Conservation (phyloP, 1,139 yeast genomes). For the Lodderomyces margitis region DNA sequence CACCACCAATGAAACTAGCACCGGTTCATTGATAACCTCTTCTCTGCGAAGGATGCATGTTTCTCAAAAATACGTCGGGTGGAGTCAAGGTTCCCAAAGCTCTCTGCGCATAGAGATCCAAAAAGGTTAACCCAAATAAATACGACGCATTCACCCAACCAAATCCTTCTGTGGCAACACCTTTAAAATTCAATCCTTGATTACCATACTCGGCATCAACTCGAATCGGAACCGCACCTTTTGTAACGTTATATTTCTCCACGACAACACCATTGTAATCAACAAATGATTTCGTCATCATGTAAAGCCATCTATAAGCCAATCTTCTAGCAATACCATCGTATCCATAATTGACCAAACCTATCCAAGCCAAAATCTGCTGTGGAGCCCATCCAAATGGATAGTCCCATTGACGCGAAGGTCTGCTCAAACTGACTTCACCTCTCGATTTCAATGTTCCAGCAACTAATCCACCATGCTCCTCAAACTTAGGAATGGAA, state of each 20-base stretch:
- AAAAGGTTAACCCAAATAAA: conserved; percentile 66
- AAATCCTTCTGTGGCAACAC: conserved; percentile 94
- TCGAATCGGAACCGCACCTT: conserved; percentile 80
- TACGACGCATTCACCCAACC: conserved; percentile 97
- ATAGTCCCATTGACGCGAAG: conserved; percentile 96
- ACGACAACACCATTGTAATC: conserved; percentile 95
- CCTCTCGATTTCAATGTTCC: conserved; percentile 83
- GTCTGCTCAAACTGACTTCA: conserved; percentile 62
- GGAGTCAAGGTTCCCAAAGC: conserved; percentile 83
- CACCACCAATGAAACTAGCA: conserved; percentile 1
- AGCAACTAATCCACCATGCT: conserved; percentile 84
- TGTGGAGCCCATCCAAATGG: conserved; percentile 99
- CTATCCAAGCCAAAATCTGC: conserved; percentile 92
- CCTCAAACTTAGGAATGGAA: conserved; percentile 74
- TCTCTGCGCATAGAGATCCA: conserved; percentile 68
- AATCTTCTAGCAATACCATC: conserved; percentile 65
- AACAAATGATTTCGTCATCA: conserved; percentile 90
- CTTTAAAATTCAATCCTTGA: conserved; percentile 90
- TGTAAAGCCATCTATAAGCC: conserved; percentile 81
- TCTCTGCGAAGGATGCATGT: conserved; percentile 47
- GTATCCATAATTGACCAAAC: conserved; percentile 73
- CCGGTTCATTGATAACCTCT: conserved; percentile 11
- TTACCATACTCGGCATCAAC: conserved; percentile 98
- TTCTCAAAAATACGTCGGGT: conserved; percentile 65
- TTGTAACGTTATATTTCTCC: conserved; percentile 90